These are phyloP conservation scores for Epichloe typhina DNA, from an alignment of 2,329 filamentous ascomycete species.

Conservation along the genomic window DNA sequence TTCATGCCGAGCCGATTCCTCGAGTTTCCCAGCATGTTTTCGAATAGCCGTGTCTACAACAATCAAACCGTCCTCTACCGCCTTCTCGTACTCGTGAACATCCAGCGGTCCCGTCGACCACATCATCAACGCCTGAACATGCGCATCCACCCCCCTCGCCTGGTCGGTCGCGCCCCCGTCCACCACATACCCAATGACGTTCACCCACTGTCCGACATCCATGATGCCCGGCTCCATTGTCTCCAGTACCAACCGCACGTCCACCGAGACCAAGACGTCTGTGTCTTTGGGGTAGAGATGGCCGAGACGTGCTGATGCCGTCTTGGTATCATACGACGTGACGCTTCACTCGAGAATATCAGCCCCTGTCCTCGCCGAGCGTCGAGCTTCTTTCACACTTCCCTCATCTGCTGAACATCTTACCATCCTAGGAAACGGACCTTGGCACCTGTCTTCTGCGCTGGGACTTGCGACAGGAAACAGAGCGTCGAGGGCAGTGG, in stretches of 20 bases:
- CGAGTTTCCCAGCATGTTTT: too few relatives aligned
- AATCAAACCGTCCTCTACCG: conserved; percentile 26
- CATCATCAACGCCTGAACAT: conserved; percentile 62
- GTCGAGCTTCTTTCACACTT: not conserved
- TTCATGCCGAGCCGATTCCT: too few relatives aligned
- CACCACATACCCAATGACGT: conserved; percentile 69
- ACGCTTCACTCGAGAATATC: conserved; percentile 26
- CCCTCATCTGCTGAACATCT: conserved; percentile 17
- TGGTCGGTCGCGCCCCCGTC: not conserved
- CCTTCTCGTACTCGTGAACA: conserved; percentile 56
- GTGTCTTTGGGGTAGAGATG: conserved; percentile 46
- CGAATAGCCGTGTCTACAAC: not conserved
- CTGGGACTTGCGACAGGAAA: conserved; percentile 48
- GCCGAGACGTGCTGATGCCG: conserved; percentile 52
- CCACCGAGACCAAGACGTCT: conserved; percentile 43
- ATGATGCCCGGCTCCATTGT: conserved; percentile 49
- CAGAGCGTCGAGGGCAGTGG: conserved; percentile 53
- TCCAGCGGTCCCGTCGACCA: conserved; percentile 67
- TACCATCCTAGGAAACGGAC: conserved; percentile 90
- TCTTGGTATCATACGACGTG: conserved; percentile 34
- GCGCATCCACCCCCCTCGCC: conserved; percentile 13
- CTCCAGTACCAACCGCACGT: conserved; percentile 59
- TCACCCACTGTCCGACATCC: conserved; percentile 72
- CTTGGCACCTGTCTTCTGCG: conserved; percentile 50
- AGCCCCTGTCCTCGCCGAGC: not conserved